Conservation (phyloP, 805 yeast species). For the Clavispora phyllophila region DNA sequence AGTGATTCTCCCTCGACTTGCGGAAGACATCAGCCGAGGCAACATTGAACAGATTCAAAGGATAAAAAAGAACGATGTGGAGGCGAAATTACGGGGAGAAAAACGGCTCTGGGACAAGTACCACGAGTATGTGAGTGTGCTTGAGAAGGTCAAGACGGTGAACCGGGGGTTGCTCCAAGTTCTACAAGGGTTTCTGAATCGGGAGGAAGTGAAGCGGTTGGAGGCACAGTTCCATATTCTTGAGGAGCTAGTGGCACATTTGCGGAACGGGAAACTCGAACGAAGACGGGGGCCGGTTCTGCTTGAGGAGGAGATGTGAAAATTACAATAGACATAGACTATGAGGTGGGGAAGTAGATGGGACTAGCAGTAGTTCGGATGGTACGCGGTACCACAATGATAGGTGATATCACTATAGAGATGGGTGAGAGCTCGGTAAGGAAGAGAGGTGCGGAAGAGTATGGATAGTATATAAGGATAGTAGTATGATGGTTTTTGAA, state of each 20-base stretch:
- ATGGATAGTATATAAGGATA: too few relatives aligned
- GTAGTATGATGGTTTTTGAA: too few relatives aligned
- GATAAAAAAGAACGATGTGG: neutral
- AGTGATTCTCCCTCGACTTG: conserved; percentile 25
- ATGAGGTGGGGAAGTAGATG: too few relatives aligned
- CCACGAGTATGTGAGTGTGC: conserved; percentile 4
- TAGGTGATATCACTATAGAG: too few relatives aligned
- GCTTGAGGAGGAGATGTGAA: neutral
- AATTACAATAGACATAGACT: neutral
- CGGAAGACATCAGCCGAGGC: conserved; percentile 15
- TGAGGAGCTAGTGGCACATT: conserved; percentile 2
- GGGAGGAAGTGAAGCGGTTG: conserved; percentile 6
- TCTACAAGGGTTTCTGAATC: conserved; percentile 4
- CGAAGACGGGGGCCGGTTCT: neutral
- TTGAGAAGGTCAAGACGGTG: conserved; percentile 4
- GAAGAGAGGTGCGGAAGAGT: too few relatives aligned
- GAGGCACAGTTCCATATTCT: conserved; percentile 11
- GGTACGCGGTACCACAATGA: too few relatives aligned
- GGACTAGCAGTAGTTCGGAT: too few relatives aligned
- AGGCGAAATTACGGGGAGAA: conserved; percentile 1
- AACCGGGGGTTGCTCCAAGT: conserved; percentile 2
- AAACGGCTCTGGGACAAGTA: conserved; percentile 10
- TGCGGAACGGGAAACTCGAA: neutral
- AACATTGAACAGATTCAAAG: conserved; percentile 2
- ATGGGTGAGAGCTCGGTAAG: too few relatives aligned